These are phyloP conservation scores for Lentinula detonsa DNA, from an alignment of 768 basidiomycete genomes.

Conservation along the genomic window DNA sequence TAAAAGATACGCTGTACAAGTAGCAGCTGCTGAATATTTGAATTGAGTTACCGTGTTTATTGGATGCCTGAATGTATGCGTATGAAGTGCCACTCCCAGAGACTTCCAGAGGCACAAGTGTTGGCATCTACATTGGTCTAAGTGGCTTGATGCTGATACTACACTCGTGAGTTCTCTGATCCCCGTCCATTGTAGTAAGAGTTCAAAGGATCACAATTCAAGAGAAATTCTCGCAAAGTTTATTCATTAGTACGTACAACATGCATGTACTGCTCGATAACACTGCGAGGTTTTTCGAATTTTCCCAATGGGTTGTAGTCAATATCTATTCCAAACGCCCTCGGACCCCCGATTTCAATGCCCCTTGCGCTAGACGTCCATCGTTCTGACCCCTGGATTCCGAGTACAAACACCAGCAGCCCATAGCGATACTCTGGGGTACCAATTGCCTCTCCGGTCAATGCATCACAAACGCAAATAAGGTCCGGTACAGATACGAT, in stretches of 20 bases:
- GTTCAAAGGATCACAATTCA: too few relatives aligned
- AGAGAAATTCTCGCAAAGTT: too few relatives aligned
- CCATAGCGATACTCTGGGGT: constrained; percentile 55
- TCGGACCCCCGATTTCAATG: constrained; percentile 40
- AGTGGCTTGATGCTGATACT: too few relatives aligned
- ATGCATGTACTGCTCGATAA: constrained; percentile 30
- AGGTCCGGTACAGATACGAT: constrained; percentile 51
- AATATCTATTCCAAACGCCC: constrained; percentile 40
- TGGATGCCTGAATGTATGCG: too few relatives aligned
- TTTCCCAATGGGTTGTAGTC: constrained; percentile 28
- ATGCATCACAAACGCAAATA: constrained; percentile 48
- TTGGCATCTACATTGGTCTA: too few relatives aligned
- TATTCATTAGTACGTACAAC: background rate
- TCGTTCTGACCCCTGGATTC: constrained; percentile 43
- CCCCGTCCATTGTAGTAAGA: too few relatives aligned
- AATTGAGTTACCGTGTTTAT: too few relatives aligned
- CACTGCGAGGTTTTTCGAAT: constrained; percentile 31
- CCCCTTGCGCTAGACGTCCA: constrained; percentile 49
- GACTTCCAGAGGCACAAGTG: too few relatives aligned
- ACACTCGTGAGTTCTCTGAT: too few relatives aligned
- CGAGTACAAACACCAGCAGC: constrained; percentile 44
- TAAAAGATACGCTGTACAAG: too few relatives aligned
- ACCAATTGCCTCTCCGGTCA: constrained; percentile 46
- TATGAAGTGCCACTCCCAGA: too few relatives aligned
- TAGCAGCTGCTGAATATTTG: too few relatives aligned